Evolutionary conservation across 73 alveolate species (phyloP), one percentile per base, ranked within the genome.

Genomic region (Breviolum minutum): DNA sequence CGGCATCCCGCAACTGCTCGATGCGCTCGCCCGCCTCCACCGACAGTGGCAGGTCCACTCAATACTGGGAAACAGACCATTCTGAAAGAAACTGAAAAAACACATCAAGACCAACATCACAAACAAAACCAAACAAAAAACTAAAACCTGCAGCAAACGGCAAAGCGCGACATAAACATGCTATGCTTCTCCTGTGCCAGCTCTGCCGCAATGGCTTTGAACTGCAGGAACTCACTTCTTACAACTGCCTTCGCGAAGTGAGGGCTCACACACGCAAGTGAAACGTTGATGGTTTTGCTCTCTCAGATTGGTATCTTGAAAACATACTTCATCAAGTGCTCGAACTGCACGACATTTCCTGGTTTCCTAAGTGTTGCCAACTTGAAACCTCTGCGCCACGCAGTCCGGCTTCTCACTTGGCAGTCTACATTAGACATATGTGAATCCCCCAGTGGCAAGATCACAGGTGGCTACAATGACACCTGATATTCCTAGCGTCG

Each of bases 1-100:
- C 99, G 6, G 85, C 94, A 27, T 94, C 99, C n/a, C 99, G 99
- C 73, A 94, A 76, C 86, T 94, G 99, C 94, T 94, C 99, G 40
- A 94, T 62, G 30, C 99, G 99, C 30, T 94, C 99, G 13, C 86
- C 99, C 17, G 99, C 99, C 99, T 94, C 74, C 7, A 40, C 40
- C 26, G 16, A 22, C 24, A 17, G 24, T 17, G n/a, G n/a, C 4
- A 14, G 1, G 17, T 14, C 77, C 77, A 68, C 77, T 68, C 24
- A 2, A 10, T 9, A 77, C 10, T 8, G 87, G 19, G 32, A 77
- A n/a, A 11, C 19, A 13, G 7, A 30, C 7, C 87, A 77, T 77
- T 77, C 87, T 77, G 61, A 40, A 40, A 40, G 54, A 40, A 40
- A 0, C 54, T 40, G 54, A 40, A 40, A 40, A 40, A 40, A 40